Evolutionary conservation across 306 rosid genomes (phyloP).

Genomic region (Sesbania bispinosa): DNA sequence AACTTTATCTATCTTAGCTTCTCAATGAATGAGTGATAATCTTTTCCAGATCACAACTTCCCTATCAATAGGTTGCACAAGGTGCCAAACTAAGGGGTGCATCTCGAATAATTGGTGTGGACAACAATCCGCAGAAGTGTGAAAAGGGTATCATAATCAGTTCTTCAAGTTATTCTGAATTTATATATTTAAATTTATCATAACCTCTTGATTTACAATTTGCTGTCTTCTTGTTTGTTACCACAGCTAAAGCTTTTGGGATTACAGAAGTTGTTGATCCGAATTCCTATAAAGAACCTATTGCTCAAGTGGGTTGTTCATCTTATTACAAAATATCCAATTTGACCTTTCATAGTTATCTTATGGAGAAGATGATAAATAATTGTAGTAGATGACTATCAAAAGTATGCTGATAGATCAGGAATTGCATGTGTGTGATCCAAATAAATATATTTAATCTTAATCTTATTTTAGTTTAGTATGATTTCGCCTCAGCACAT

Average conservation of each 20-base stretch:
- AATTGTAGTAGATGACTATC: not conserved
- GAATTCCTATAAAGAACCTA: conserved; percentile 56
- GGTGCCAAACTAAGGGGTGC: conserved; percentile 90
- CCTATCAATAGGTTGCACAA: conserved; percentile 75
- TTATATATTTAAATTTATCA: not conserved
- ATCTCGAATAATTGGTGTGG: conserved; percentile 80
- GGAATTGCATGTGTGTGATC: not conserved
- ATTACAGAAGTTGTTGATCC: conserved; percentile 71
- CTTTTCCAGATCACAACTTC: conserved; percentile 7
- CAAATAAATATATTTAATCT: not conserved
- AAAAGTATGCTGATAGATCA: not conserved
- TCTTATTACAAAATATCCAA: conserved; percentile 2
- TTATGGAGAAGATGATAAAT: not conserved
- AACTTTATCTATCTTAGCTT: conserved; percentile 1
- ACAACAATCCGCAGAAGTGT: conserved; percentile 69
- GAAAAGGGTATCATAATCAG: conserved; percentile 52
- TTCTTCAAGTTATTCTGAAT: not conserved
- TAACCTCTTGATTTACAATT: conserved; percentile 17
- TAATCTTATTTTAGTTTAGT: not conserved
- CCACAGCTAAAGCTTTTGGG: conserved; percentile 88
- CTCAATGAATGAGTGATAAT: conserved; percentile 2
- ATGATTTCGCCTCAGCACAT: conserved; percentile 4
- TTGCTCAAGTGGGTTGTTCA: conserved; percentile 58
- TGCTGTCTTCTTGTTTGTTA: conserved; percentile 26
- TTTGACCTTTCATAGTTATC: not conserved